Conservation (phyloP, 345 rosid genomes). For the Camelina neglecta region DNA sequence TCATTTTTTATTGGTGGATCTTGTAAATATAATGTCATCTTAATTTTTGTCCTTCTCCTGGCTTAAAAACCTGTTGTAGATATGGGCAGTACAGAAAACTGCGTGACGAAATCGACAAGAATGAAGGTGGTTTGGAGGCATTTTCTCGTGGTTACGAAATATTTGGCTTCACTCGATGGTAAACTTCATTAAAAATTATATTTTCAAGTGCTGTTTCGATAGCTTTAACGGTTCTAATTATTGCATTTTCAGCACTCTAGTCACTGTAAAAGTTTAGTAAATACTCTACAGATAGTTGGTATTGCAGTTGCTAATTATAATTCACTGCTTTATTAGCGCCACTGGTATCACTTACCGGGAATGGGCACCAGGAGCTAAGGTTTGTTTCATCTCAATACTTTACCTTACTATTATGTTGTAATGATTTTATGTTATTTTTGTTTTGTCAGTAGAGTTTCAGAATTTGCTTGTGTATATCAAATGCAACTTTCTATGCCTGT, state of each 20-base stretch:
- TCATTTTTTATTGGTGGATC: neutral
- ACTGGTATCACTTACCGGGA: slow-evolving; percentile 91
- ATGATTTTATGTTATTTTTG: neutral
- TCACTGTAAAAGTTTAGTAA: slow-evolving; percentile 18
- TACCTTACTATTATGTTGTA: neutral
- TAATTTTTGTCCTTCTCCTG: neutral
- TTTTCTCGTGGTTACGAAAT: slow-evolving; percentile 96
- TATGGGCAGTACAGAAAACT: slow-evolving; percentile 69
- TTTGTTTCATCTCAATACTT: slow-evolving; percentile 47
- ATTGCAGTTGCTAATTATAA: slow-evolving; percentile 47
- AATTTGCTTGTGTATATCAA: neutral
- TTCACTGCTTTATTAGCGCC: slow-evolving; percentile 62
- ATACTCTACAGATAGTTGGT: slow-evolving; percentile 38
- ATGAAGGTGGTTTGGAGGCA: slow-evolving; percentile 88
- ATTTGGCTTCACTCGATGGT: slow-evolving; percentile 90
- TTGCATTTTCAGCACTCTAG: slow-evolving; percentile 10
- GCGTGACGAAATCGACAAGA: slow-evolving; percentile 70
- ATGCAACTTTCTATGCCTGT: slow-evolving; percentile 2
- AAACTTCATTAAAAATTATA: neutral
- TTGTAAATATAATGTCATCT: neutral
- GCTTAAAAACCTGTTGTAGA: slow-evolving; percentile 45
- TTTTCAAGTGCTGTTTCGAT: neutral
- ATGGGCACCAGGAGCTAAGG: slow-evolving; percentile 99
- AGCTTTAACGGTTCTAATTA: neutral
- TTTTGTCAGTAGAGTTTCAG: slow-evolving; percentile 10